phyloP scores from a whole-genome alignment of 1,139 yeast species.

The Kurtzmaniella natalensis region DNA sequence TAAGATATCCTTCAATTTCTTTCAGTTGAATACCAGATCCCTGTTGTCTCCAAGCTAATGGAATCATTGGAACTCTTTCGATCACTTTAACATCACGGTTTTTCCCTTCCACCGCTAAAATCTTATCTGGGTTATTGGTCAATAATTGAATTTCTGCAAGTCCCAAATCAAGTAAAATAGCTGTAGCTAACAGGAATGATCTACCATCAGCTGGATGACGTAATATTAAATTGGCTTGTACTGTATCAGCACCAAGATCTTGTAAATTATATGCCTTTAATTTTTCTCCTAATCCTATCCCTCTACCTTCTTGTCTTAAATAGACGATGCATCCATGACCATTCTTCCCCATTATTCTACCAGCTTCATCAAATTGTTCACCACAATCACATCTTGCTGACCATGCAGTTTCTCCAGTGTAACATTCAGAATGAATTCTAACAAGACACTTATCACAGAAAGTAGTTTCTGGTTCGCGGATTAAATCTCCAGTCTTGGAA shows the following conservation, averaged over 20 bases:
- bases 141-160: conserved; percentile 66
- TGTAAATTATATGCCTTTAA: conserved; percentile 95
- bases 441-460: conserved; percentile 46
- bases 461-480: conserved; percentile 35
- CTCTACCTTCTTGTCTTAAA: conserved; percentile 96
- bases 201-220: conserved; percentile 98
- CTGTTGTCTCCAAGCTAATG: conserved; percentile 75
- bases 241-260: conserved; percentile 98
- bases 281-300: conserved; percentile 95
- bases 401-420: conserved; percentile 99
- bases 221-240: conserved; percentile 86
- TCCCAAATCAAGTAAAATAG: conserved; percentile 82
- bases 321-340: conserved; percentile 96
- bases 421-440: conserved; percentile 94
- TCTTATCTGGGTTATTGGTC: conserved; percentile 96
- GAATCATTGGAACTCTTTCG: conserved; percentile 94
- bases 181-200: conserved; percentile 88
- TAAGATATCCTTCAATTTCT: conserved; percentile 88
- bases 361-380: conserved; percentile 98
- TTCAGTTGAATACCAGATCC: conserved; percentile 65
- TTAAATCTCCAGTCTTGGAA: conserved; percentile 43
- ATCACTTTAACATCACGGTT: conserved; percentile 65
- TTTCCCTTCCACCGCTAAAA: conserved; percentile 87
- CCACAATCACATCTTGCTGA: conserved; percentile 99
- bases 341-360: conserved; percentile 77